These are phyloP conservation scores for Casuarina equisetifolia DNA, from an alignment of 306 rosid species.

Conservation along the genomic window DNA sequence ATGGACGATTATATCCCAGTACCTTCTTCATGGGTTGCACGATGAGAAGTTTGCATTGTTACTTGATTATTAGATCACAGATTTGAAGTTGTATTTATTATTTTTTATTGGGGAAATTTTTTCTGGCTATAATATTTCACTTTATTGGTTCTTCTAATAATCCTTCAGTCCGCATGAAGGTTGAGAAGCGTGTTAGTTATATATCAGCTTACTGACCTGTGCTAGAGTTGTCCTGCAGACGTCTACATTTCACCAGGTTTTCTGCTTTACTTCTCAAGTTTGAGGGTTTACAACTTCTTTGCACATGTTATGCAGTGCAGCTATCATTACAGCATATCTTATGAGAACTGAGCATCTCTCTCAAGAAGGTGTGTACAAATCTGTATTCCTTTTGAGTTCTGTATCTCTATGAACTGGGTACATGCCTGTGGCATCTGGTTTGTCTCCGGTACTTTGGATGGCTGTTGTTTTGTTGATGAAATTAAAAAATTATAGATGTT, in stretches of 20 bases:
- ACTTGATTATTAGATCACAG: not conserved
- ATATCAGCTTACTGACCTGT: not conserved
- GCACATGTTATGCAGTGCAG: slow-evolving; percentile 75
- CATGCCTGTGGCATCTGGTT: slow-evolving; percentile 20
- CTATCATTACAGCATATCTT: slow-evolving; percentile 82
- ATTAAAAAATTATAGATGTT: not conserved
- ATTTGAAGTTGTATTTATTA: not conserved
- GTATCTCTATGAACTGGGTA: slow-evolving; percentile 32
- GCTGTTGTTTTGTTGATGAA: not conserved
- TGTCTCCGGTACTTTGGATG: not conserved
- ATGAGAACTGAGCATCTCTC: slow-evolving; percentile 83
- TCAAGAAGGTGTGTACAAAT: slow-evolving; percentile 66
- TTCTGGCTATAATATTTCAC: not conserved
- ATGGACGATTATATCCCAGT: not conserved
- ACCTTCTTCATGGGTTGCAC: not conserved
- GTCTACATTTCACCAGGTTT: slow-evolving; percentile 3
- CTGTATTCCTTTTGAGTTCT: slow-evolving; percentile 38
- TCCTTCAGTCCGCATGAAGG: not conserved
- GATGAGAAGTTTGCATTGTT: not conserved
- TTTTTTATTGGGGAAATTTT: too few species aligned
- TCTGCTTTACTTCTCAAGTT: slow-evolving; percentile 21
- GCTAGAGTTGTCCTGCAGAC: not conserved
- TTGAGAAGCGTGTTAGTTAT: not conserved
- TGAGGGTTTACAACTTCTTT: slow-evolving; percentile 32
- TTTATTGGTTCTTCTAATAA: not conserved